Conservation (phyloP, 2,329 filamentous ascomycete species). For the Arachnomyces sp. region DNA sequence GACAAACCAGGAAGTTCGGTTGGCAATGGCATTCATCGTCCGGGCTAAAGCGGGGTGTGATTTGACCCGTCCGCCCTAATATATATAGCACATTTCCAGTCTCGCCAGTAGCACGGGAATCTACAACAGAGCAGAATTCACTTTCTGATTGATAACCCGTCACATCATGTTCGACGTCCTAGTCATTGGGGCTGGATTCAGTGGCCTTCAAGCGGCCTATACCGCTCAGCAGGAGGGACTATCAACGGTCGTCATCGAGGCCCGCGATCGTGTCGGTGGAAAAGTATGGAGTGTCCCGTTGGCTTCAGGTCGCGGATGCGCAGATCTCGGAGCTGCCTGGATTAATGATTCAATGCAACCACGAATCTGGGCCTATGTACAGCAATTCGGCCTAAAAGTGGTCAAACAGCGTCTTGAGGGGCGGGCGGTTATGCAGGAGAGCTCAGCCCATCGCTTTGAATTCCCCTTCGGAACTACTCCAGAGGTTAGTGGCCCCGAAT, state of each 20-base stretch:
- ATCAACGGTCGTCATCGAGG: constrained; percentile 32
- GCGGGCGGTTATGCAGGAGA: constrained; percentile 24
- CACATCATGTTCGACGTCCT: constrained; percentile 26
- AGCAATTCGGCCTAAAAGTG: constrained; percentile 21
- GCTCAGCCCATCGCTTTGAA: constrained; percentile 16
- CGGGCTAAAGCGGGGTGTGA: too few relatives aligned
- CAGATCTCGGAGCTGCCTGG: constrained; percentile 30
- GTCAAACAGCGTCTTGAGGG: constrained; percentile 25
- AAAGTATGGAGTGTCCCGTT: constrained; percentile 26
- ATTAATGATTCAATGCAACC: constrained; percentile 28
- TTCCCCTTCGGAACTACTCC: constrained; percentile 28
- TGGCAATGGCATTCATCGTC: too few relatives aligned
- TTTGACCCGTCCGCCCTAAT: too few relatives aligned
- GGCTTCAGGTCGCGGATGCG: constrained; percentile 17
- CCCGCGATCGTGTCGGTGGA: constrained; percentile 37
- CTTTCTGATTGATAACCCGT: too few relatives aligned
- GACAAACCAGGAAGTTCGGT: too few relatives aligned
- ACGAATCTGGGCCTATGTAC: constrained; percentile 20
- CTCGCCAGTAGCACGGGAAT: too few relatives aligned
- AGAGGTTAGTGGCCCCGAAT: constrained; percentile 15
- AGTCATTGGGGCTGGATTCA: constrained; percentile 33
- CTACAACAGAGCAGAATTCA: too few relatives aligned
- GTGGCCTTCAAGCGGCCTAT: constrained; percentile 30
- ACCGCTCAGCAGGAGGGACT: constrained; percentile 23
- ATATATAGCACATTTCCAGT: too few relatives aligned